phyloP scores from a whole-genome alignment of 2,329 filamentous ascomycete species.

The Dendrostoma leiphaemia region DNA sequence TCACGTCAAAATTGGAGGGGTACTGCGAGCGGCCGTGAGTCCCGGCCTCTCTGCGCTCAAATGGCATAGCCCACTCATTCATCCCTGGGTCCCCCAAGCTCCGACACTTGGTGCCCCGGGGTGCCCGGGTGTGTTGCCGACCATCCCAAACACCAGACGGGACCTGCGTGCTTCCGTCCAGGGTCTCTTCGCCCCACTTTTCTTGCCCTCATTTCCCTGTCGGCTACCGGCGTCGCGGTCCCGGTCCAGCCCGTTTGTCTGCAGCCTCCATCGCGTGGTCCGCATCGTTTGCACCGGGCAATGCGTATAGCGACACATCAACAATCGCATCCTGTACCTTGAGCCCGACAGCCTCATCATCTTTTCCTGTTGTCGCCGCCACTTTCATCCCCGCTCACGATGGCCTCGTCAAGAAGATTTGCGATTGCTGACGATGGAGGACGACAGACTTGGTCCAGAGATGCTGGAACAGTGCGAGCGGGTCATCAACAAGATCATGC shows the following conservation, averaged over 20 bases:
- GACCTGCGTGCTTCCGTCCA: constrained; percentile 13
- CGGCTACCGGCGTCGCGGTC: constrained; percentile 8
- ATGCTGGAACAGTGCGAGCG: constrained; percentile 58
- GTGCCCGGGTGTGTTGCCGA: constrained; percentile 9
- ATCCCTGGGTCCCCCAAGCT: constrained; percentile 5
- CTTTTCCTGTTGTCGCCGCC: background rate
- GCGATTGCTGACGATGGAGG: too few species aligned
- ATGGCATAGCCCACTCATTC: background rate
- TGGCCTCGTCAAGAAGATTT: background rate
- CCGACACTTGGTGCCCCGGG: constrained; percentile 16
- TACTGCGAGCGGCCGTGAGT: constrained; percentile 4
- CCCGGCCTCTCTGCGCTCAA: constrained; percentile 6
- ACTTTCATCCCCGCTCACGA: background rate
- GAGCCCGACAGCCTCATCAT: too few species aligned
- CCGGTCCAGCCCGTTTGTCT: background rate
- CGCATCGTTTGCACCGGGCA: background rate
- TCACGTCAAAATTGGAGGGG: too few species aligned
- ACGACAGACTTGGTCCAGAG: constrained; percentile 55
- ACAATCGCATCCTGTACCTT: too few species aligned
- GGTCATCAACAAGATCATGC: constrained; percentile 59
- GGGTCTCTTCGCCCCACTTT: constrained; percentile 19
- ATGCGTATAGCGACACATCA: too few species aligned
- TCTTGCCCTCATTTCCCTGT: constrained; percentile 8
- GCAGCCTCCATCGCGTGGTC: background rate
- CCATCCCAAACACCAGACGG: constrained; percentile 1